Base-by-base conservation (phyloP, 345 rosid species). In the Pistacia vera region DNA sequence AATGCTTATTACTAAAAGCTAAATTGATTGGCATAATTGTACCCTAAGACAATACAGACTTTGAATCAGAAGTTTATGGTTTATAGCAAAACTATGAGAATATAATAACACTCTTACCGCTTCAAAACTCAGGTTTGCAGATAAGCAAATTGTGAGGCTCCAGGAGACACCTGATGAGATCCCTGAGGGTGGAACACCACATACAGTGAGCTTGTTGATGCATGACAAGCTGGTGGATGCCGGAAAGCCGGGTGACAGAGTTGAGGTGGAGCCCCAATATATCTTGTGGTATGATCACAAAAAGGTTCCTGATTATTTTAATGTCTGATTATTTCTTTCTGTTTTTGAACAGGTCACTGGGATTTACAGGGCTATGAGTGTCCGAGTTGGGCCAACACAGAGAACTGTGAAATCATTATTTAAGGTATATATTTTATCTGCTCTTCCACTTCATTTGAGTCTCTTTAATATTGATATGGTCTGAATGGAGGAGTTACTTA, bases 111-210 rank as follows among this genome's bases (percentile, higher is more conserved):
- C 63, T 25, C 7, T 6, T 30, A 35, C 18, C 74, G 59, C 58
- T 59, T 51, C 49, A 13, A 63, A 74, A 3, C 74, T 72, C 89
- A 93, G 99, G 84, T 96, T 96, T 83, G 95, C 93, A 1, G 98
- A 96, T 84, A 96, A 92, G 97, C 98, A 96, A 87, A 93, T 96
- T 78, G 97, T 96, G 81, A 89, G 95, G 87, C 99, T 96, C 63
- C 99, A 93, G 85, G 99, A 96, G 85, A 96, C 97, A 2, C 98
- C 97, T 57, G 98, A 96, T 82, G 97, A 96, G 82, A 96, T 96
- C 73, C 98, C 98, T 22, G 97, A 93, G 41, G 97, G 98, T 75
- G 98, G 98, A 83, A 96, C 99, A 58, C 99, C 98, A 30, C 98
- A 96, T 77, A 93, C 97, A 2, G 98, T 96, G 80, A 96, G 97